Conservation (phyloP, 306 rosid genomes). For the Castanea crenata region DNA sequence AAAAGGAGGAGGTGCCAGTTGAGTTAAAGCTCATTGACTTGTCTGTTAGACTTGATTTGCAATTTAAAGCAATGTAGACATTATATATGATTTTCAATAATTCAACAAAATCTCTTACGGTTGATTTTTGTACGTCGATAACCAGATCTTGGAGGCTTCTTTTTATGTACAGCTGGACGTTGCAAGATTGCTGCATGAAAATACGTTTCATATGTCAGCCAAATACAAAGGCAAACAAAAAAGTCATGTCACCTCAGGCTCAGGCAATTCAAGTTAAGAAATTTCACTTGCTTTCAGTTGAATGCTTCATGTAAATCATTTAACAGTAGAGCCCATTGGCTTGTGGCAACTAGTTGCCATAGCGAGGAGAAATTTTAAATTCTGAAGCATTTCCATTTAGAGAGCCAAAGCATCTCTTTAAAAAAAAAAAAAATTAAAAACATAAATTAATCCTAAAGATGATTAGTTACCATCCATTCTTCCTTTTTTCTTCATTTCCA, state of each 20-base stretch:
- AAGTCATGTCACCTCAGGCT: background rate
- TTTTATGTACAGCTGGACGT: conserved; percentile 73
- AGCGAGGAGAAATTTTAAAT: conserved; percentile 10
- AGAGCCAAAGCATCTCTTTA: background rate
- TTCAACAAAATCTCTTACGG: conserved; percentile 58
- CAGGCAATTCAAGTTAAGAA: background rate
- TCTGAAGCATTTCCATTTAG: conserved; percentile 1
- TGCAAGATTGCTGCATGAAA: conserved; percentile 79
- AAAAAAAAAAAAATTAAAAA: background rate
- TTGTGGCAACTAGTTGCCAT: background rate
- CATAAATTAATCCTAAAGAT: background rate
- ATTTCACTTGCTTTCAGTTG: background rate
- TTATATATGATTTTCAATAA: background rate
- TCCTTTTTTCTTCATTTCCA: background rate
- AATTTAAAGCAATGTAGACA: background rate
- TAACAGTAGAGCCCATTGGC: background rate
- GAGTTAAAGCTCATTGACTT: too few relatives aligned
- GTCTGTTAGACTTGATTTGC: background rate
- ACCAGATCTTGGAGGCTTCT: conserved; percentile 81
- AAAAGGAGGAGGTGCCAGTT: too few relatives aligned
- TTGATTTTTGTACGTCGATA: conserved; percentile 79
- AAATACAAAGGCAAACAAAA: conserved; percentile 15
- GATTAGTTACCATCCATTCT: background rate
- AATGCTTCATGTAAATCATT: background rate
- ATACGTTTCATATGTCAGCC: conserved; percentile 7